Conservation (phyloP, 768 basidiomycete genomes). For the Exidia glandulosa region DNA sequence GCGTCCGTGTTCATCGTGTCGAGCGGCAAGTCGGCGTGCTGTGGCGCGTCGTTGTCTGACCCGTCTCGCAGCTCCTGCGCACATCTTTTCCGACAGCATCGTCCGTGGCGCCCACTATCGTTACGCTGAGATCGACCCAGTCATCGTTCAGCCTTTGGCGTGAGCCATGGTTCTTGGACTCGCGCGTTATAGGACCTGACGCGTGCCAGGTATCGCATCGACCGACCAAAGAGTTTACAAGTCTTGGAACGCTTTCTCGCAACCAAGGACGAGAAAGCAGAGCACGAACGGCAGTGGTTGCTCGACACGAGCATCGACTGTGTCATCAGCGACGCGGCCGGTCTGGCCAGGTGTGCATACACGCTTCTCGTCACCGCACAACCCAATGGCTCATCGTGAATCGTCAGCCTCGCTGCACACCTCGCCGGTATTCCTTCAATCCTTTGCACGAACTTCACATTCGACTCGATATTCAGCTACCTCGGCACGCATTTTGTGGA, state of each 20-base stretch:
- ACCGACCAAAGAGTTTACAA: constrained; percentile 56
- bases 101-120: constrained; percentile 55
- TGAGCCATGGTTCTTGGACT: constrained; percentile 3
- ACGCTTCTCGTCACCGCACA: neutral
- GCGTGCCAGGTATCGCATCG: constrained; percentile 50
- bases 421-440: constrained; percentile 53
- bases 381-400: constrained; percentile 3
- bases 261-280: constrained; percentile 41
- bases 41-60: neutral
- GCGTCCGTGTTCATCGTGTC: constrained; percentile 52
- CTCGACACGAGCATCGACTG: constrained; percentile 36
- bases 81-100: constrained; percentile 58
- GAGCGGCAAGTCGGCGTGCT: neutral
- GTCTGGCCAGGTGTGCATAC: constrained; percentile 55
- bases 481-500: constrained; percentile 51
- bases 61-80: constrained; percentile 42
- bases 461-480: constrained; percentile 74
- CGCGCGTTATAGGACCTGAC: neutral
- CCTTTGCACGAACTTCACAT: constrained; percentile 74
- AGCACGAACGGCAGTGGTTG: constrained; percentile 51
- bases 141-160: constrained; percentile 73
- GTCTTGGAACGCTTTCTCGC: constrained; percentile 48
- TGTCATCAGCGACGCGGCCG: constrained; percentile 68
- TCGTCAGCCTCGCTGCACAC: constrained; percentile 51
- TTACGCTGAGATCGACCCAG: constrained; percentile 64